Base-by-base conservation (phyloP, 352 stramenopile genomes). In the Phytopythium helicoides region DNA sequence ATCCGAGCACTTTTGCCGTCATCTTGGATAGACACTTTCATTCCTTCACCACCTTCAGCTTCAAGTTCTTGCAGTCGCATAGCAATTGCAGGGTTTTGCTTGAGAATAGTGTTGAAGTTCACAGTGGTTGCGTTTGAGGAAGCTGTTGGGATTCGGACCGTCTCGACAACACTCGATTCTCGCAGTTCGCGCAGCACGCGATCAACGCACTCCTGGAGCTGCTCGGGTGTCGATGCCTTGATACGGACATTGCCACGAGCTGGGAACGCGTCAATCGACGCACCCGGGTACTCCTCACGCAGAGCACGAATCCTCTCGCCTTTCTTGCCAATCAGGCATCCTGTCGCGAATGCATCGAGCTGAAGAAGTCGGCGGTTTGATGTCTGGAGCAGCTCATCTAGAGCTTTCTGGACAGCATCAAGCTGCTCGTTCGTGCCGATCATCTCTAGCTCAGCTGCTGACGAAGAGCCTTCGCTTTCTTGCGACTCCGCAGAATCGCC, bases 301-400 rank as follows among this genome's bases (percentile, higher is more conserved):
- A 92, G 58, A 14, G 77, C 39, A 39, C 89, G 89, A 46, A 92
- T 92, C 35, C 80, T 76, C 47, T 92, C 82, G 28, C 82, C 82
- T 62, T 92, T 92, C 39, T 87, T 87, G 9, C 82, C 82, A 21
- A 92, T 92, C 47, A 92, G 60, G 34, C 80, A 89, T 1, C 74
- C 73, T 3, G 73, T 79, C 2, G 82, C 69, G 47, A 92, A 90
- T 11, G 79, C 66, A 56, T 92, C 82, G 7, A 92, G 58, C 41
- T 89, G 74, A 49, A 92, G 45, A 11, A 92, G 55, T n/a, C 86
- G 68, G n/a, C 80, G 79, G 54, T 89, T 76, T 51, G 85, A 64
- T n/a, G 77, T 90, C 63, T 90, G 77, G 47, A 92, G 57, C 34
- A 92, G 70, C 48, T 62, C 64, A 48, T 90, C 79, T 16, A 92